A percentile compares a stretch with the other conserved stretches of the same genome.
Conservation (phyloP, 345 rosid species). For the rapeseed (Brassica napus) region DNA sequence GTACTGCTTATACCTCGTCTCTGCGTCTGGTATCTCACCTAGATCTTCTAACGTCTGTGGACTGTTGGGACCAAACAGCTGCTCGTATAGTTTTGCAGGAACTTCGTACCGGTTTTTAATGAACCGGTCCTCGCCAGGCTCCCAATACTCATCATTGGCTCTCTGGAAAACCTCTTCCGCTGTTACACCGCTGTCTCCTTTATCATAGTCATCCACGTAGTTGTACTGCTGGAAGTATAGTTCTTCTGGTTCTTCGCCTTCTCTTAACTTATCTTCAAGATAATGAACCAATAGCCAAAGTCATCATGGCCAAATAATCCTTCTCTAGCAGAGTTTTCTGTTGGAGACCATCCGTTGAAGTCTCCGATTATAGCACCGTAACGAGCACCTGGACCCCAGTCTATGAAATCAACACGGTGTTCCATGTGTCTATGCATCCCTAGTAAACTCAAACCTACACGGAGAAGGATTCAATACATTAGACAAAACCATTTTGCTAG, state of each 20-base stretch:
- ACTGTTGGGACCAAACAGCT: constrained; percentile 88
- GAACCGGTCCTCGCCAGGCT: constrained; percentile 89
- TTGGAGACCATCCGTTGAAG: constrained; percentile 91
- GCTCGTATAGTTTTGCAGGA: constrained; percentile 91
- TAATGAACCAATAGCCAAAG: constrained; percentile 90
- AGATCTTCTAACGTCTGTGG: constrained; percentile 87
- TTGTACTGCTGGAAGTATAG: constrained; percentile 96
- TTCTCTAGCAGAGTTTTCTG: constrained; percentile 81
- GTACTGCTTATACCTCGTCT: constrained; percentile 75
- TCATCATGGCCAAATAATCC: constrained; percentile 89
- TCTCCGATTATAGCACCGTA: constrained; percentile 88
- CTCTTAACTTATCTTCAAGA: constrained; percentile 89
- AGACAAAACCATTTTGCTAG: constrained; percentile 4
- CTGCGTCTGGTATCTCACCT: constrained; percentile 73
- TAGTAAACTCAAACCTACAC: constrained; percentile 65
- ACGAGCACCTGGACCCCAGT: constrained; percentile 99
- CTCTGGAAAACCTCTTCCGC: constrained; percentile 73
- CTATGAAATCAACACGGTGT: constrained; percentile 90
- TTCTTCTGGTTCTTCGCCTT: constrained; percentile 82
- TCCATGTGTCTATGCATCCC: constrained; percentile 89
- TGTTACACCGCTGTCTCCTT: constrained; percentile 79
- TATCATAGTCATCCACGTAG: constrained; percentile 81
- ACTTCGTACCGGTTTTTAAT: constrained; percentile 74
- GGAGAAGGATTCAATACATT: constrained; percentile 14
- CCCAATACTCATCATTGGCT: constrained; percentile 96